Evolutionary conservation across 805 yeast species (phyloP).

Genomic region (Scheffersomyces ergatensis): DNA sequence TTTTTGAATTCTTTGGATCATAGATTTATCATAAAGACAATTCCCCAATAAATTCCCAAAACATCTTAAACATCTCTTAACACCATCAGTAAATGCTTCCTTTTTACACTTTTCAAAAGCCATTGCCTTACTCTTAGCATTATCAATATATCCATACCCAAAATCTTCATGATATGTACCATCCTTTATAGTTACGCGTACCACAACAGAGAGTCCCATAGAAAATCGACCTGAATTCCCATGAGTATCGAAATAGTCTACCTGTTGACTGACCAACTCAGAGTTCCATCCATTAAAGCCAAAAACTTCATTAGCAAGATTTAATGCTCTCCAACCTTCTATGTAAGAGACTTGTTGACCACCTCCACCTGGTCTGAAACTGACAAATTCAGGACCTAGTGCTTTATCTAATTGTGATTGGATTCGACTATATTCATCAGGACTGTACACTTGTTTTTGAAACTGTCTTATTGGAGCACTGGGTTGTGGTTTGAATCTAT

Average conservation of each 20-base stretch:
- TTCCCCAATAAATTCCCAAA: slow-evolving; percentile 82
- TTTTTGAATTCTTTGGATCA: slow-evolving; percentile 48
- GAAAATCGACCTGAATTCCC: slow-evolving; percentile 51
- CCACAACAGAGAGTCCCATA: slow-evolving; percentile 68
- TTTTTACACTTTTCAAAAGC: slow-evolving; percentile 81
- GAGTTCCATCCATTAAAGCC: slow-evolving; percentile 85
- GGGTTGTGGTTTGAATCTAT: neutral
- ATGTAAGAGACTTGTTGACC: slow-evolving; percentile 67
- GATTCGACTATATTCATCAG: slow-evolving; percentile 32
- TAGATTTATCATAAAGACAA: slow-evolving; percentile 77
- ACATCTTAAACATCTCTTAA: slow-evolving; percentile 73
- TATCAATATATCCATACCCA: slow-evolving; percentile 75
- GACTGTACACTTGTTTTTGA: slow-evolving; percentile 26
- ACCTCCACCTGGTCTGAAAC: slow-evolving; percentile 74
- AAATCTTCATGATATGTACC: slow-evolving; percentile 80
- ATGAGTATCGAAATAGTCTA: slow-evolving; percentile 68
- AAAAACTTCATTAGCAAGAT: slow-evolving; percentile 76
- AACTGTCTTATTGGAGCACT: slow-evolving; percentile 6
- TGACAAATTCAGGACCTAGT: slow-evolving; percentile 75
- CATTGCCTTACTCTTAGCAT: slow-evolving; percentile 64
- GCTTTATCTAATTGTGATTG: slow-evolving; percentile 33
- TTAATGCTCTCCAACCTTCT: slow-evolving; percentile 83
- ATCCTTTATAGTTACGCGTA: slow-evolving; percentile 70
- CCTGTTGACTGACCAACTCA: slow-evolving; percentile 61
- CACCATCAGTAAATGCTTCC: slow-evolving; percentile 82